Conservation (phyloP, 164 flowering plant species). For the Umbellularia californica region DNA sequence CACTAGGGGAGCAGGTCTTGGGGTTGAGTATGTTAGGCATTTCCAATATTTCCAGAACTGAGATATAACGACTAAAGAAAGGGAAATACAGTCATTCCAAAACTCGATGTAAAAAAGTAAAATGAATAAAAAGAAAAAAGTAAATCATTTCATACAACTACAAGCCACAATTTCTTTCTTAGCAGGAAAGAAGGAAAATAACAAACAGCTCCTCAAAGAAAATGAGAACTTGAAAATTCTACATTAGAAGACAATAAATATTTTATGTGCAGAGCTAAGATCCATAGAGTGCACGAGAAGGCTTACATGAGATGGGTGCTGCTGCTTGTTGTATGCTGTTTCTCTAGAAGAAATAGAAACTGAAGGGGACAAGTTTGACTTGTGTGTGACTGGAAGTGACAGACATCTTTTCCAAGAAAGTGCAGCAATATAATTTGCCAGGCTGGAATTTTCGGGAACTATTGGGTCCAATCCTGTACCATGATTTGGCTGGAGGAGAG, state of each 20-base stretch:
- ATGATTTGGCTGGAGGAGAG: slow-evolving; percentile 38
- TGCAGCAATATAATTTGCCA: slow-evolving; percentile 26
- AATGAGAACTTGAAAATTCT: not conserved
- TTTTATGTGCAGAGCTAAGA: not conserved
- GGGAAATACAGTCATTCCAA: too few relatives aligned
- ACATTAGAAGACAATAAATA: too few relatives aligned
- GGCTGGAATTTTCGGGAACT: slow-evolving; percentile 36
- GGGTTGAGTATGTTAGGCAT: too few relatives aligned
- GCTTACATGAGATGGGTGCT: slow-evolving; percentile 33
- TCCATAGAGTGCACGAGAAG: not conserved
- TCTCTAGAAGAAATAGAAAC: slow-evolving; percentile 41
- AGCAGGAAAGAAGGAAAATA: too few relatives aligned
- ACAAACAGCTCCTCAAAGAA: not conserved
- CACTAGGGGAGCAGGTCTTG: too few relatives aligned
- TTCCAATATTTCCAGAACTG: too few relatives aligned
- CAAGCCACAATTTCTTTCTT: not conserved
- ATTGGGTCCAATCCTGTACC: slow-evolving; percentile 20
- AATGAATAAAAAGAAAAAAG: too few relatives aligned
- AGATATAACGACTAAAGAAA: too few relatives aligned
- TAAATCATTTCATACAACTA: not conserved
- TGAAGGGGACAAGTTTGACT: slow-evolving; percentile 49
- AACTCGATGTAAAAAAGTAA: too few relatives aligned
- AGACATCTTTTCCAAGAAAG: slow-evolving; percentile 57
- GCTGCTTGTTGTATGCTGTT: slow-evolving; percentile 26
- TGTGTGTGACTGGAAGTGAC: slow-evolving; percentile 73